Conservation (phyloP, 2,329 filamentous ascomycete species). For the Paecilomyces fulvus region DNA sequence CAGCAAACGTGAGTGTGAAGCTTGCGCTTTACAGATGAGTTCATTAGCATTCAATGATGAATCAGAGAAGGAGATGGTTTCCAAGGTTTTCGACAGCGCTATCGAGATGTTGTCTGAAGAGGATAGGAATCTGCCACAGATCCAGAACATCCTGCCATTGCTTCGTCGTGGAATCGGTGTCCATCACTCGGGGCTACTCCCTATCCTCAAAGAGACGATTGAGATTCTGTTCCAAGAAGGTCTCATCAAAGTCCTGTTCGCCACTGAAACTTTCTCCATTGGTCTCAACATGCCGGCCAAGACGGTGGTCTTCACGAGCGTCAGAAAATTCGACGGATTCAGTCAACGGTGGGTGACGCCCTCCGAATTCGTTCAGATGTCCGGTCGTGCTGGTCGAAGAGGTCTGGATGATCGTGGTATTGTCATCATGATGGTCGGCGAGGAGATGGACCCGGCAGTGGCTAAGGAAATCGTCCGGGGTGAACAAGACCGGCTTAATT, state of each 20-base stretch:
- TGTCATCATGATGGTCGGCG: constrained; percentile 99
- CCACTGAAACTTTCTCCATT: constrained; percentile 97
- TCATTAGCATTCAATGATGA: constrained; percentile 91
- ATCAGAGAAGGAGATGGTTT: constrained; percentile 88
- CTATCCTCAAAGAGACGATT: constrained; percentile 96
- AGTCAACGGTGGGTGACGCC: constrained; percentile 76
- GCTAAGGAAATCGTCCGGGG: constrained; percentile 94
- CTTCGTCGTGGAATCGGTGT: constrained; percentile 89
- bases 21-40: constrained; percentile 78
- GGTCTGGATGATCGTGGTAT: constrained; percentile 96
- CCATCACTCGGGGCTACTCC: constrained; percentile 89
- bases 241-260: constrained; percentile 94
- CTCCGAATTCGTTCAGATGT: constrained; percentile 98
- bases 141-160: constrained; percentile 79
- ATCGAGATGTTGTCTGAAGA: constrained; percentile 89
- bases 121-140: constrained; percentile 81
- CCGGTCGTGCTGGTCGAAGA: constrained; percentile 89
- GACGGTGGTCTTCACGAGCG: constrained; percentile 96
- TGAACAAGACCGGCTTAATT: constrained; percentile 94
- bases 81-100: constrained; percentile 86
- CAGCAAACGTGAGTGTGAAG: constrained; percentile 94
- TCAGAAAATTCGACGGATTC: constrained; percentile 88
- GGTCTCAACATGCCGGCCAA: constrained; percentile 98
- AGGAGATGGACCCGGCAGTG: constrained; percentile 89
- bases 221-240: constrained; percentile 98